A percentile compares a stretch with the other conserved stretches of the same genome.
phyloP scores from a whole-genome alignment of 768 basidiomycete genomes.

The Hygrophorus pudorinus region DNA sequence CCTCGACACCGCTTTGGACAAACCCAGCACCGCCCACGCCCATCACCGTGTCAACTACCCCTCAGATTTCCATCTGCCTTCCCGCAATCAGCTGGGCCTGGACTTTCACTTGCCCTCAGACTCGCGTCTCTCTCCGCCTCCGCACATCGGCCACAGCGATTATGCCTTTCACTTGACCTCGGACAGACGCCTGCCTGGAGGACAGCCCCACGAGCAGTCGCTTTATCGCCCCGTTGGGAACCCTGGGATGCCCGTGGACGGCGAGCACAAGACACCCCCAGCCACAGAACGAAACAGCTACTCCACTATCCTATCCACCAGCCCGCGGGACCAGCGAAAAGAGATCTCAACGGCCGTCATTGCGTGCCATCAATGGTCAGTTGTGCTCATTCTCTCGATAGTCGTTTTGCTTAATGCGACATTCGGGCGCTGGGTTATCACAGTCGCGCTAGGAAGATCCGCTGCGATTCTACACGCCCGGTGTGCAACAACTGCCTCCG shows the following conservation, averaged over 20 bases:
- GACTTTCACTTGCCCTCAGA: constrained; percentile 31
- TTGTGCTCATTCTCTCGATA: constrained; percentile 24
- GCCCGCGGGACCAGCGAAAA: constrained; percentile 35
- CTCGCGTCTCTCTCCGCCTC: constrained; percentile 29
- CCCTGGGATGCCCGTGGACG: constrained; percentile 21
- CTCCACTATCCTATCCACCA: constrained; percentile 20
- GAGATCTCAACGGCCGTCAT: constrained; percentile 64
- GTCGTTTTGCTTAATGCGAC: constrained; percentile 29
- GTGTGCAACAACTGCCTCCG: constrained; percentile 76
- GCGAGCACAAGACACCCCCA: constrained; percentile 21
- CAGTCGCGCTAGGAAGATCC: constrained; percentile 79
- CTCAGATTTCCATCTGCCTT: constrained; percentile 29
- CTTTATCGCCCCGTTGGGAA: constrained; percentile 26
- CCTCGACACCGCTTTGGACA: constrained; percentile 34
- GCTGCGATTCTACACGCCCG: constrained; percentile 77
- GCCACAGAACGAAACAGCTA: constrained; percentile 24
- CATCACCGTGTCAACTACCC: constrained; percentile 27
- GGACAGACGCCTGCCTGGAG: constrained; percentile 36
- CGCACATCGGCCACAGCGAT: constrained; percentile 22
- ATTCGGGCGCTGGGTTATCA: constrained; percentile 25
- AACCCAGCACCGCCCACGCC: constrained; percentile 28
- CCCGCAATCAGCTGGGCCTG: constrained; percentile 38
- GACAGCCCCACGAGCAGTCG: constrained; percentile 34
- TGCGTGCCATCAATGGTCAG: constrained; percentile 79
- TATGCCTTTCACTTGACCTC: constrained; percentile 29